phyloP scores from a whole-genome alignment of 2,329 filamentous ascomycete species.

The Monosporascus sp. region DNA sequence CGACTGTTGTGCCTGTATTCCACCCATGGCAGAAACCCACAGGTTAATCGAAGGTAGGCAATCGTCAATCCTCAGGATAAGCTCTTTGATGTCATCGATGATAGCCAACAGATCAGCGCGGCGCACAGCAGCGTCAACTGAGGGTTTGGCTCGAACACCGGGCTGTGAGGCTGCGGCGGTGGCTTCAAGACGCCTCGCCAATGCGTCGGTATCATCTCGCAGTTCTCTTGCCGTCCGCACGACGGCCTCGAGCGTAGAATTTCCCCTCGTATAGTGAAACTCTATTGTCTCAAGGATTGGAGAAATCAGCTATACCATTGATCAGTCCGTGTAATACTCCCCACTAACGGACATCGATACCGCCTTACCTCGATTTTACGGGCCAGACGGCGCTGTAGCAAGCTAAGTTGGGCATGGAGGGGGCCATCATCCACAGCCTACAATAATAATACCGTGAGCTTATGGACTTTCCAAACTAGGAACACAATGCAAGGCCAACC shows the following conservation, averaged over 20 bases:
- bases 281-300: constrained; percentile 29
- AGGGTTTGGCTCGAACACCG: constrained; percentile 36
- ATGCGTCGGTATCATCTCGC: constrained; percentile 73
- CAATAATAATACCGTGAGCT: not conserved
- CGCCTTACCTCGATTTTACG: constrained; percentile 71
- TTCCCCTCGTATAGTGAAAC: constrained; percentile 46
- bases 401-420: constrained; percentile 62
- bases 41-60: constrained; percentile 88
- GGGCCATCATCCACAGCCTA: constrained; percentile 65
- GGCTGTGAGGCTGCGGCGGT: constrained; percentile 52
- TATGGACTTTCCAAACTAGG: not conserved
- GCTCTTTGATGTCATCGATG: constrained; percentile 66
- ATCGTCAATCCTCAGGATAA: constrained; percentile 79
- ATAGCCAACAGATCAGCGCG: constrained; percentile 65
- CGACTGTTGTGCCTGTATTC: constrained; percentile 73
- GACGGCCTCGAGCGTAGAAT: constrained; percentile 70
- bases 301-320: constrained; percentile 21
- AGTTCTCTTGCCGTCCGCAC: constrained; percentile 77
- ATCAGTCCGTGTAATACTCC: constrained; percentile 2
- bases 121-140: constrained; percentile 49
- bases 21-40: constrained; percentile 89
- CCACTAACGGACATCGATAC: not conserved
- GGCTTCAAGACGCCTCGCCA: constrained; percentile 70
- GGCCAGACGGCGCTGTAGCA: constrained; percentile 69
- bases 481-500: constrained; percentile 11